Evolutionary conservation across 2,329 filamentous ascomycete species (phyloP).

Genomic region (Epichloe amarillans): DNA sequence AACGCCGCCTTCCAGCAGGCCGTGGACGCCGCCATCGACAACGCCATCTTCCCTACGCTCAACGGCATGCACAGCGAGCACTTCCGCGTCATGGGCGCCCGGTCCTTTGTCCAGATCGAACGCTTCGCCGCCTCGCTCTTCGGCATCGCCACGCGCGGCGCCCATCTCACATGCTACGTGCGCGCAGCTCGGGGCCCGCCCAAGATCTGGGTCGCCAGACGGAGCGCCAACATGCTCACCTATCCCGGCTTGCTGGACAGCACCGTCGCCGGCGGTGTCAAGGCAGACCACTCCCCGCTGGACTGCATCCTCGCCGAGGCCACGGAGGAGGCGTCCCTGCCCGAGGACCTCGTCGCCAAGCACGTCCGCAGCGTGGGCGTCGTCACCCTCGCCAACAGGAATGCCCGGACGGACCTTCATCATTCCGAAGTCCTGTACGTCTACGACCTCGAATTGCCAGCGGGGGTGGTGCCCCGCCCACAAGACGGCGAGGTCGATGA

Average conservation of each 20-base stretch:
- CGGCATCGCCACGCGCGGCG: conserved; percentile 52
- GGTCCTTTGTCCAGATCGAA: conserved; percentile 36
- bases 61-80: conserved; percentile 28
- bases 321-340: conserved; percentile 51
- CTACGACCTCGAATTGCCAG: conserved; percentile 58
- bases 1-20: conserved; percentile 26
- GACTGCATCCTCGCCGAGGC: conserved; percentile 60
- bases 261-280: conserved; percentile 65
- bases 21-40: conserved; percentile 24
- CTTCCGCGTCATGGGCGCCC: conserved; percentile 27
- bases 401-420: conserved; percentile 13
- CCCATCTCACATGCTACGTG: conserved; percentile 52
- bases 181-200: conserved; percentile 22
- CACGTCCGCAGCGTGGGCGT: conserved; percentile 16
- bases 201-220: conserved; percentile 59
- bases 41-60: conserved; percentile 24
- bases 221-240: conserved; percentile 53
- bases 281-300: conserved; percentile 50
- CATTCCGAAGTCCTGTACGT: conserved; percentile 44
- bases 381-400: conserved; percentile 20
- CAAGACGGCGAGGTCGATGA: conserved; percentile 67
- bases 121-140: conserved; percentile 50
- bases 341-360: conserved; percentile 13
- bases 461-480: conserved; percentile 49
- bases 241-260: conserved; percentile 68